Evolutionary conservation across 2,329 filamentous ascomycete genomes (phyloP).

Genomic region (Neopestalotiopsis sp.): DNA sequence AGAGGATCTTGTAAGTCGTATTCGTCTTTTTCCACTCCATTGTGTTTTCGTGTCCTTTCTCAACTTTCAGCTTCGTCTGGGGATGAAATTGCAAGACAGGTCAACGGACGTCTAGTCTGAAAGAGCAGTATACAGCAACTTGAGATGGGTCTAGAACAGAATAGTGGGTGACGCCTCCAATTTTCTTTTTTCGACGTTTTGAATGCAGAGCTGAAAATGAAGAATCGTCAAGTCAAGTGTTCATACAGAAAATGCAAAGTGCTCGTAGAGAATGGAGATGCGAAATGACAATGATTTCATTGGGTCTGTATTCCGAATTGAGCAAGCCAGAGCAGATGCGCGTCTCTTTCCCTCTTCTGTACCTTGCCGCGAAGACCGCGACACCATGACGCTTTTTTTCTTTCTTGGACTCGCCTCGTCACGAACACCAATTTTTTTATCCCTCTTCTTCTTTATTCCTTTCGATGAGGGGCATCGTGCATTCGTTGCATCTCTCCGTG

Average conservation of each 20-base stretch:
- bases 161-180: background rate
- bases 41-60: background rate
- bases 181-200: background rate
- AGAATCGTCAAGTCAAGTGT: no score
- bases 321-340: background rate
- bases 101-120: background rate
- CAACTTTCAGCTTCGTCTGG: background rate
- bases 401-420: background rate
- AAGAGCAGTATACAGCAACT: background rate
- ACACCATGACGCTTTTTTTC: background rate
- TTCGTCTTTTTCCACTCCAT: slow-evolving; percentile 37
- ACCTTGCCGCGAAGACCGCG: background rate
- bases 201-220: background rate
- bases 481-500: background rate
- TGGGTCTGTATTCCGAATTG: background rate
- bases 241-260: background rate
- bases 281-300: background rate
- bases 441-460: background rate
- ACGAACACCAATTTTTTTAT: background rate
- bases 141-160: background rate
- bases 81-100: background rate
- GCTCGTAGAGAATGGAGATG: background rate
- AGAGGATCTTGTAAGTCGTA: slow-evolving; percentile 53
- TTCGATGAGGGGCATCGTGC: background rate
- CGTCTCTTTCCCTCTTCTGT: background rate